phyloP scores from a whole-genome alignment of 345 rosid species.

The Eucalyptus coolabah region DNA sequence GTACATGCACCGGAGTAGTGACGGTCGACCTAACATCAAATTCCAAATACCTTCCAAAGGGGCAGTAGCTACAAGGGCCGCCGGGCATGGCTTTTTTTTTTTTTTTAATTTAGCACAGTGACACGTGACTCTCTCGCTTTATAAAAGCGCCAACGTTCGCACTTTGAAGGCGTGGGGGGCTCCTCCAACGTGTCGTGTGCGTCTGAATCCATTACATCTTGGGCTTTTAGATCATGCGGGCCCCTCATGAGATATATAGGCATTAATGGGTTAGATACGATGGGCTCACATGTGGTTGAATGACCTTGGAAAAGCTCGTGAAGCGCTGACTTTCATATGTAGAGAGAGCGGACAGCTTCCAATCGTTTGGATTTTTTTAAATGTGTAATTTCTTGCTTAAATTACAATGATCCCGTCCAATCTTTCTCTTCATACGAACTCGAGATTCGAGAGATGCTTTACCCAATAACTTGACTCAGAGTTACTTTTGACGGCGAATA shows the following conservation, averaged over 20 bases:
- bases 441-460: not conserved
- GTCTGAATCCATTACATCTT: not conserved
- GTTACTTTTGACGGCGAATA: not conserved
- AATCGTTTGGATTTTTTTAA: not conserved
- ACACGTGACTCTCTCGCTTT: not conserved
- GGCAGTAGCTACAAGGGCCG: not conserved
- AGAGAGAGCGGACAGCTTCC: not conserved
- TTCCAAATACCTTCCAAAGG: not conserved
- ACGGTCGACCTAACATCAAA: not conserved
- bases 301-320: not conserved
- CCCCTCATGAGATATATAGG: not conserved
- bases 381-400: not conserved
- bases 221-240: not conserved
- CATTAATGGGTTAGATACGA: accelerated
- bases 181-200: not conserved
- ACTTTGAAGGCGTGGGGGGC: not conserved
- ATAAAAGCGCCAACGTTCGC: not conserved
- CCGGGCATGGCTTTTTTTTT: not conserved
- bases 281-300: not conserved
- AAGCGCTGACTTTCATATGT: not conserved
- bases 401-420: not conserved
- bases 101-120: not conserved
- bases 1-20: not conserved
- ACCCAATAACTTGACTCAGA: not conserved
- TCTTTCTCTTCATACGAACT: not conserved